Conservation (phyloP, 345 rosid species). For the Salix udensis region DNA sequence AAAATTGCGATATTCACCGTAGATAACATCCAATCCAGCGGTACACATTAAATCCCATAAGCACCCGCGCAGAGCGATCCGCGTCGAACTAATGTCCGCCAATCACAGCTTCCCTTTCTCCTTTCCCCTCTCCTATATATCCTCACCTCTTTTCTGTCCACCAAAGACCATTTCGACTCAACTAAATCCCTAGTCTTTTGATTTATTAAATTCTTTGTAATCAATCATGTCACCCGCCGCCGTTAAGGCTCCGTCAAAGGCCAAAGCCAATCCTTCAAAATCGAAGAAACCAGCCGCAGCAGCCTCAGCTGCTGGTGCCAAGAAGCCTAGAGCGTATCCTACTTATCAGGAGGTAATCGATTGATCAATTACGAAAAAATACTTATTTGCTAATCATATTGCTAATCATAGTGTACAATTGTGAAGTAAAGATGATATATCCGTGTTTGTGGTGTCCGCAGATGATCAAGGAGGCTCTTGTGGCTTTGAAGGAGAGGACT, state of each 20-base stretch:
- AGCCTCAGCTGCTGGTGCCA: background rate
- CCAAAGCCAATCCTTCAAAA: conserved; percentile 9
- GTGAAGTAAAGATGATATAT: background rate
- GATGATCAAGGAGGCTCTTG: conserved; percentile 20
- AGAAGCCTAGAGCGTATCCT: conserved; percentile 13
- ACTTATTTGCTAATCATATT: background rate
- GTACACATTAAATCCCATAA: background rate
- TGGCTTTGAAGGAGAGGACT: conserved; percentile 16
- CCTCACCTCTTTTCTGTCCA: fast-evolving
- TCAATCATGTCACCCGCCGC: background rate
- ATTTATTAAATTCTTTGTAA: background rate
- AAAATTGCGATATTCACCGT: background rate
- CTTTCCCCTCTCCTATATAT: background rate
- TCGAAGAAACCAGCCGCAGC: conserved; percentile 5
- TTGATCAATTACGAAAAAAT: background rate
- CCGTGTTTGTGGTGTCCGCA: background rate
- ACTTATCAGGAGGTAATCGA: conserved; percentile 15
- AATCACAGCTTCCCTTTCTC: background rate
- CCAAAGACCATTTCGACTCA: background rate
- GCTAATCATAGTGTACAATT: background rate
- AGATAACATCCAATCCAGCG: conserved; percentile 7
- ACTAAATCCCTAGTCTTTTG: background rate
- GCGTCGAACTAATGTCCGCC: background rate
- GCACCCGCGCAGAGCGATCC: background rate
- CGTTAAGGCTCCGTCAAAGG: background rate